phyloP scores from a whole-genome alignment of 176 grass and related monocot species.

The Melocanna baccifera region DNA sequence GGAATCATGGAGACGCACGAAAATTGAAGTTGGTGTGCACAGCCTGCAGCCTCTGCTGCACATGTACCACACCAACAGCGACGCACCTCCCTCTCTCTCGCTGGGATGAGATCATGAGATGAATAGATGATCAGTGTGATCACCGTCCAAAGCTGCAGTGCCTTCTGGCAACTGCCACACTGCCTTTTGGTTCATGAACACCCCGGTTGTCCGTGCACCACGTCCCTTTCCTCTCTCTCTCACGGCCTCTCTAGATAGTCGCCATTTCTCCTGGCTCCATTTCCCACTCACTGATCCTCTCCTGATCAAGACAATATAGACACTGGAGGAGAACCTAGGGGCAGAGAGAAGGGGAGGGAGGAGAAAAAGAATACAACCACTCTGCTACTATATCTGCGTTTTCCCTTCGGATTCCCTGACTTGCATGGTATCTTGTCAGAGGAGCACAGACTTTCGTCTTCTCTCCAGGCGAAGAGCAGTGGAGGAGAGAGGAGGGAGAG shows the following conservation, averaged over 20 bases:
- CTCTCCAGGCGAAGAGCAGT: not conserved
- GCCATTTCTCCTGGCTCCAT: not conserved
- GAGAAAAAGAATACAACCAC: not conserved
- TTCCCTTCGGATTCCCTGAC: conserved; percentile 46
- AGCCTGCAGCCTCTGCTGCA: not conserved
- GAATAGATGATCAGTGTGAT: not conserved
- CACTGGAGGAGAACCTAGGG: conserved; percentile 15
- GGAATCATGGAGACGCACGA: not conserved
- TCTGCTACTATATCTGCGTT: not conserved
- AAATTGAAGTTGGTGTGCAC: not conserved
- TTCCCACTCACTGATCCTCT: not conserved
- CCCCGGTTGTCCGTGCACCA: conserved; percentile 16
- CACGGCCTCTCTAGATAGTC: not conserved
- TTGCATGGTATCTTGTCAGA: conserved; percentile 51
- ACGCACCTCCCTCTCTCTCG: not conserved
- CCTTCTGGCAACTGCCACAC: conserved; percentile 49
- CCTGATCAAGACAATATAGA: not conserved
- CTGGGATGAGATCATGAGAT: no score
- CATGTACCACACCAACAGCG: not conserved
- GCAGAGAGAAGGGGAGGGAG: not conserved
- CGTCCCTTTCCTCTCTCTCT: not conserved
- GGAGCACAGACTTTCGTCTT: conserved; percentile 25
- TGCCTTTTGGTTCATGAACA: not conserved
- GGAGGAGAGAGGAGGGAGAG: not conserved
- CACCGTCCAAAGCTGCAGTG: not conserved